Evolutionary conservation across 805 yeast species (phyloP).

Genomic region (Lachancea quebecensis): DNA sequence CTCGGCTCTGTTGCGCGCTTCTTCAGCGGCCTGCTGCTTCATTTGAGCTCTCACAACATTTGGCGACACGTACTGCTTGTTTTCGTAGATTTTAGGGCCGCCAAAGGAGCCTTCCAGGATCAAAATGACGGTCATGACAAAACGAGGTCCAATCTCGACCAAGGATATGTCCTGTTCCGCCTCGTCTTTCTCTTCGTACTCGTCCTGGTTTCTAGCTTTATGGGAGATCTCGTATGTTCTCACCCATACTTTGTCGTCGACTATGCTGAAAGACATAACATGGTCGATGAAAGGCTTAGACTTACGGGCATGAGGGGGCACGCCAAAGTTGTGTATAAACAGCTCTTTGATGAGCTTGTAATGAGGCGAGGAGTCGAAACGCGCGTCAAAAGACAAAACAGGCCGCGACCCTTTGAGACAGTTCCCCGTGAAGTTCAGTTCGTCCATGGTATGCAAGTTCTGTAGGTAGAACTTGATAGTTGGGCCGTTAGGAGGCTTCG

Average conservation of each 20-base stretch:
- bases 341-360: constrained; percentile 73
- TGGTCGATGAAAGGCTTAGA: constrained; percentile 93
- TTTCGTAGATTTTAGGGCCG: constrained; percentile 95
- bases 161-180: constrained; percentile 58
- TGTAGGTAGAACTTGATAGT: constrained; percentile 89
- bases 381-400: constrained; percentile 74
- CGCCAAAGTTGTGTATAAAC: constrained; percentile 80
- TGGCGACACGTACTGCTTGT: constrained; percentile 94
- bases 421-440: constrained; percentile 92
- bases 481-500: constrained; percentile 98
- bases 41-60: constrained; percentile 88
- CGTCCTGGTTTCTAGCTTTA: constrained; percentile 47
- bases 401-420: constrained; percentile 95
- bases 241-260: constrained; percentile 91
- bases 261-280: constrained; percentile 86
- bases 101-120: constrained; percentile 95
- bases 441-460: constrained; percentile 93
- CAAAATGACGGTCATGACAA: constrained; percentile 85
- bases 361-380: constrained; percentile 68
- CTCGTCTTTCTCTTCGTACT: constrained; percentile 40
- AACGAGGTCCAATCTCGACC: constrained; percentile 95
- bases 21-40: constrained; percentile 71
- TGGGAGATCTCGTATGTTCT: constrained; percentile 86
- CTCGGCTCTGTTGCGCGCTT: constrained; percentile 71
- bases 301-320: constrained; percentile 89